Base-by-base conservation (phyloP, 2,329 filamentous ascomycete species). In the Penicillium sp. region DNA sequence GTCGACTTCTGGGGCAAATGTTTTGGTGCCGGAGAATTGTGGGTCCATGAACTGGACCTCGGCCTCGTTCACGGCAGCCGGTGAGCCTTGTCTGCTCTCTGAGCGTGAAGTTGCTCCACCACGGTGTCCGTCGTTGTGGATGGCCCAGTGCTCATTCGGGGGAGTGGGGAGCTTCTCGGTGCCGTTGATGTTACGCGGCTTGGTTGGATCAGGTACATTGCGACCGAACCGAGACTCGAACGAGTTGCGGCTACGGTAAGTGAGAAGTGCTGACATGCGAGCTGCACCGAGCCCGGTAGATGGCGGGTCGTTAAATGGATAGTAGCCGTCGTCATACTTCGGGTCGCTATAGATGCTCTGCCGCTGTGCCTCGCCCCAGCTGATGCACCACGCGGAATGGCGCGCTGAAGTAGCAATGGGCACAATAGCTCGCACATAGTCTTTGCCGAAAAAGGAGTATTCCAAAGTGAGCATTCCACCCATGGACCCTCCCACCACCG, bases 321-420 rank as follows among this genome's bases (percentile, higher is more conserved):
- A 98, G 72, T 96, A 97, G 39, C 93, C 93, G 63, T 97, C 90
- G 54, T 96, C 89, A 69, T 98, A 98, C 73, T 96, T 97, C 29
- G 93, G 93, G 66, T 98, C 93, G 34, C 88, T 90, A 72, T 97
- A 98, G 67, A 98, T 97, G 77, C 75, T 75, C 58, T 79, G 76
- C 51, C 77, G 66, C 59, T 80, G 77, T 8, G 76, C 74, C 62
- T 81, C 77, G 3, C 75, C 76, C 77, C 77, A 80, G 52, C 77
- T 77, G 49, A 80, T 81, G 39, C 76, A 77, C 77, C 77, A 81
- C 3, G 77, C 77, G 37, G 76, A 77, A 53, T 80, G 77, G 19
- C 76, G 72, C 19, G 75, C 75, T 13, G 76, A 77, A 4, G 77
- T 80, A 13, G 77, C 76, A 45, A 80, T 79, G 1, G 77, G 76